Conservation (phyloP, 2,329 filamentous ascomycete genomes). For the Aspergillus sp. region DNA sequence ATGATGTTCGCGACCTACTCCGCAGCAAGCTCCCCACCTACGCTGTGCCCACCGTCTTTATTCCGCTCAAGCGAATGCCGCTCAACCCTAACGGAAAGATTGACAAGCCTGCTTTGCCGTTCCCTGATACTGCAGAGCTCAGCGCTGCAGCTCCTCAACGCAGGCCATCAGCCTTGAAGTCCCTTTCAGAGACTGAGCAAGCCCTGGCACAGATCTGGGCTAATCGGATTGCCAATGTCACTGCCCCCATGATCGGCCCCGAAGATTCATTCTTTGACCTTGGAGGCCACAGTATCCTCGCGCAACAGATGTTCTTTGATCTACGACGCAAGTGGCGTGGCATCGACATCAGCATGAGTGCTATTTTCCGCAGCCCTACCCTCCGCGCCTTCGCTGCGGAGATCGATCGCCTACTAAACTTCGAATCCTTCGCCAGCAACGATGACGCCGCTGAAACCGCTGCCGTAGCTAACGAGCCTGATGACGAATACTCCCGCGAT, state of each 20-base stretch:
- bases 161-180: conserved; percentile 49
- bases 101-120: conserved; percentile 75
- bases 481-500: conserved; percentile 53
- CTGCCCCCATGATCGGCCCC: conserved; percentile 65
- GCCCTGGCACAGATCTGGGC: conserved; percentile 72
- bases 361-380: conserved; percentile 68
- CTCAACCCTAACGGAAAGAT: conserved; percentile 87
- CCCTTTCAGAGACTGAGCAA: conserved; percentile 60
- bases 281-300: conserved; percentile 77
- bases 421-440: conserved; percentile 47
- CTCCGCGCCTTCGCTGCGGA: conserved; percentile 58
- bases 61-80: conserved; percentile 70
- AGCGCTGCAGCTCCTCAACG: conserved; percentile 55
- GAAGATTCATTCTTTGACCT: conserved; percentile 73
- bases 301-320: conserved; percentile 75
- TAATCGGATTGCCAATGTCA: conserved; percentile 64
- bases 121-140: conserved; percentile 71
- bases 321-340: conserved; percentile 62
- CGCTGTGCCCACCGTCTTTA: conserved; percentile 72
- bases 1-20: conserved; percentile 66
- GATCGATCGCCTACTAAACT: conserved; percentile 52
- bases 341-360: conserved; percentile 68
- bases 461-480: conserved; percentile 33
- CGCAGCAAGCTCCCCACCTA: conserved; percentile 71
- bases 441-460: conserved; percentile 41